These are phyloP conservation scores for Tetrapisispora phaffii DNA, from an alignment of 805 yeast genomes.

Conservation along the genomic window DNA sequence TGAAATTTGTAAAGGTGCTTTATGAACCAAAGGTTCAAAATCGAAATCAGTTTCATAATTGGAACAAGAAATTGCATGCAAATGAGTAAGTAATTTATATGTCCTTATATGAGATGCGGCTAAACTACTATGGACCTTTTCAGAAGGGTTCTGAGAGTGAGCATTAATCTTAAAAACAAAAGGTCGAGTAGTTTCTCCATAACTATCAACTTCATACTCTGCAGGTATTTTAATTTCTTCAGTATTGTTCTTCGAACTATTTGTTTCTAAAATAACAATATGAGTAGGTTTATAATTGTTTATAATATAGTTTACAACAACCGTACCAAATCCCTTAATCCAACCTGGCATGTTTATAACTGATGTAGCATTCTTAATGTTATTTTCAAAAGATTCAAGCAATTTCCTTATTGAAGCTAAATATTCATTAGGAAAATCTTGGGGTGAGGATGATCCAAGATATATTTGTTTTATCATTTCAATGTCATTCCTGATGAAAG, in stretches of 20 bases:
- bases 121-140: conserved; percentile 21
- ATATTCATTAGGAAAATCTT: conserved; percentile 53
- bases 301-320: conserved; percentile 44
- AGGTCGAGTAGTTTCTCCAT: conserved; percentile 20
- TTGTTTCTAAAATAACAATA: conserved; percentile 43
- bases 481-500: conserved; percentile 15
- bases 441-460: conserved; percentile 62
- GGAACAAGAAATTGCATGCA: conserved; percentile 34
- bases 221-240: conserved; percentile 23
- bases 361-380: conserved; percentile 31
- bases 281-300: conserved; percentile 41
- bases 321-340: conserved; percentile 80
- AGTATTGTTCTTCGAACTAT: conserved; percentile 10
- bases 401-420: conserved; percentile 35
- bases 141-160: conserved; percentile 21
- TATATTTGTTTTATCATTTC: conserved; percentile 27
- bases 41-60: conserved; percentile 23
- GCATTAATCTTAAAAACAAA: conserved; percentile 30
- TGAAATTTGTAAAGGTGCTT: conserved; percentile 35
- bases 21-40: conserved; percentile 34
- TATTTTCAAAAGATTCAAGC: conserved; percentile 24
- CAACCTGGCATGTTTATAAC: conserved; percentile 82
- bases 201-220: conserved; percentile 23
- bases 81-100: conserved; percentile 42
- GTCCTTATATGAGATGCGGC: conserved; percentile 44